Conservation (phyloP, 75 land plant genomes). For the Pseudotsuga menziesii region DNA sequence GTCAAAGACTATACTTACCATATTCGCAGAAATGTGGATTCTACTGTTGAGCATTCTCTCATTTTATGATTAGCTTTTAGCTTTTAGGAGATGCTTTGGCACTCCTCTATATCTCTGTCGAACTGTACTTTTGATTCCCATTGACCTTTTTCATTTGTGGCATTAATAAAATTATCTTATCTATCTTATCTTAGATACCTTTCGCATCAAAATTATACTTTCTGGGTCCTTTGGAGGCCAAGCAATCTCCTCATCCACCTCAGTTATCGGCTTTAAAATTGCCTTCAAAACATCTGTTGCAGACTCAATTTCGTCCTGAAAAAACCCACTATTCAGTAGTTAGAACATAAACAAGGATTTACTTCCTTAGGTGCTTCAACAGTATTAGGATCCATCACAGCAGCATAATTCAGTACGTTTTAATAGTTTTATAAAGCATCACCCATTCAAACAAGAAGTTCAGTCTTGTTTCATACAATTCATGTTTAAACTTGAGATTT, state of each 20-base stretch:
- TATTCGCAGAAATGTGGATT: neutral
- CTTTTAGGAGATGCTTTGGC: too few species aligned
- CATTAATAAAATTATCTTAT: neutral
- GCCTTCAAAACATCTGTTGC: slow-evolving; percentile 81
- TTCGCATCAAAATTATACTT: slow-evolving; percentile 50
- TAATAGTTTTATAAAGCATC: neutral
- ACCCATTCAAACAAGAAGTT: neutral
- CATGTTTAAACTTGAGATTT: neutral
- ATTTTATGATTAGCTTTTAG: neutral
- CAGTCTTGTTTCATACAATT: neutral
- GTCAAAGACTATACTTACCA: neutral
- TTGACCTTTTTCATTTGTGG: too few species aligned
- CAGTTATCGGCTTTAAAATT: slow-evolving; percentile 63
- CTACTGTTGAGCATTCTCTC: neutral
- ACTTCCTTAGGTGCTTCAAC: neutral
- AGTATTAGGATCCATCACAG: too few species aligned
- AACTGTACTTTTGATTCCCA: too few species aligned
- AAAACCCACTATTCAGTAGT: neutral
- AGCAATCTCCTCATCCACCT: slow-evolving; percentile 53
- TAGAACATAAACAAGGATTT: neutral
- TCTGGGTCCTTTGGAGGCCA: slow-evolving; percentile 87
- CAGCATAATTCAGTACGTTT: neutral
- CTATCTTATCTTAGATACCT: slow-evolving; percentile 32
- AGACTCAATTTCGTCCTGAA: slow-evolving; percentile 89
- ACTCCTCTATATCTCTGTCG: too few species aligned